Percentiles rank a stretch among this genome's conserved stretches.
These are phyloP conservation scores for Talaromyces wortmannii DNA, from an alignment of 495 filamentous ascomycete species.

Conservation along the genomic window DNA sequence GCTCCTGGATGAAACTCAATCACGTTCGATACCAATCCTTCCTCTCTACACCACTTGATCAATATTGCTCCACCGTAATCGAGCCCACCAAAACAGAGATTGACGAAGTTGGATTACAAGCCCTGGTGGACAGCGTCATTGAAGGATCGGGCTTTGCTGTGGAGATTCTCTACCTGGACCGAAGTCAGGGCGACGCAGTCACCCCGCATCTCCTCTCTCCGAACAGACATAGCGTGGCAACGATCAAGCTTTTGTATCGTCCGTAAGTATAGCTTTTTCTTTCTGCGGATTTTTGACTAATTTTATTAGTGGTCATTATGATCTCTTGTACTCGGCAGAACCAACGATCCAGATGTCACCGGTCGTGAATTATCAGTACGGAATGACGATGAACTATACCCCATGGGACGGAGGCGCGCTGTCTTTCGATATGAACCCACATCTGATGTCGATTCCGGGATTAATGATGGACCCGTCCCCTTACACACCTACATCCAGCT, in stretches of 20 bases:
- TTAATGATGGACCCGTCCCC: conserved; percentile 32
- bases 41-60: conserved; percentile 54
- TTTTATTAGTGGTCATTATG: conserved; percentile 71
- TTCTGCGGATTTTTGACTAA: not conserved
- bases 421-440: conserved; percentile 43
- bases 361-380: conserved; percentile 36
- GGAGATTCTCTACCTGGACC: conserved; percentile 87
- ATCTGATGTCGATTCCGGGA: conserved; percentile 42
- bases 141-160: conserved; percentile 67
- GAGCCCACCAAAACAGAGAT: conserved; percentile 77
- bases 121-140: conserved; percentile 72
- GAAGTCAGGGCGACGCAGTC: conserved; percentile 71
- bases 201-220: conserved; percentile 67
- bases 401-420: conserved; percentile 38
- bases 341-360: conserved; percentile 44
- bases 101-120: conserved; percentile 75
- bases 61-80: conserved; percentile 64
- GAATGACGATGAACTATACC: conserved; percentile 34
- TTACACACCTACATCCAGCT: conserved; percentile 28
- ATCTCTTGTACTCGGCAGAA: conserved; percentile 75
- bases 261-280: conserved; percentile 45
- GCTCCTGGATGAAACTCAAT: conserved; percentile 78
- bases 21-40: conserved; percentile 63
- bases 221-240: conserved; percentile 43
- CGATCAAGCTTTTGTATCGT: conserved; percentile 60